A percentile compares a stretch with the other conserved stretches of the same genome.
phyloP scores from a whole-genome alignment of 2,329 filamentous ascomycete species.

The Aspergillus sp. region DNA sequence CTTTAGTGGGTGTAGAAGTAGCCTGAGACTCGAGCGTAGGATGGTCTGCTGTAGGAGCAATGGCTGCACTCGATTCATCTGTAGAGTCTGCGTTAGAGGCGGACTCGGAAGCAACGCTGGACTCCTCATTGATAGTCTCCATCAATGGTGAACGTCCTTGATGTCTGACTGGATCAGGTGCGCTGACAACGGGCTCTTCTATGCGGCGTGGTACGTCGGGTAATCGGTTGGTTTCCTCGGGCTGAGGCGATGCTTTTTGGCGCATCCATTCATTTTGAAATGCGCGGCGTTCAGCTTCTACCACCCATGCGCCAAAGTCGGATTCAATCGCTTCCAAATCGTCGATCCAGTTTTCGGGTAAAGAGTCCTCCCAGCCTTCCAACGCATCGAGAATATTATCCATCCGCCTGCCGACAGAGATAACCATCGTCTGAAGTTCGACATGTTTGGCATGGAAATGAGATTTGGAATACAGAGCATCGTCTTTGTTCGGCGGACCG shows the following conservation, averaged over 20 bases:
- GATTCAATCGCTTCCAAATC: conserved; percentile 75
- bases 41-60: too few species aligned
- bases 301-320: conserved; percentile 75
- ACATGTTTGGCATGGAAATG: conserved; percentile 43
- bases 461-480: conserved; percentile 24
- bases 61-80: too few species aligned
- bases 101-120: conserved; percentile 3
- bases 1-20: background rate
- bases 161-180: background rate
- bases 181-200: background rate
- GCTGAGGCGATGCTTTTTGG: conserved; percentile 5
- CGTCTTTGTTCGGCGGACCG: conserved; percentile 18
- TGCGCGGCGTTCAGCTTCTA: conserved; percentile 69
- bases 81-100: background rate
- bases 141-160: conserved; percentile 4
- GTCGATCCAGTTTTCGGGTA: conserved; percentile 85
- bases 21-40: background rate
- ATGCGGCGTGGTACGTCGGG: background rate
- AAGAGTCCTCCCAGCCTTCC: conserved; percentile 75
- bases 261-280: conserved; percentile 56
- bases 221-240: background rate
- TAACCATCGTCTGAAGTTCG: conserved; percentile 65
- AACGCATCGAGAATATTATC: conserved; percentile 83
- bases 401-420: conserved; percentile 64
- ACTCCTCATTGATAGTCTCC: conserved; percentile 20